These are phyloP conservation scores for Oryza glaberrima DNA, from an alignment of 176 grass and related monocot species.

Conservation along the genomic window DNA sequence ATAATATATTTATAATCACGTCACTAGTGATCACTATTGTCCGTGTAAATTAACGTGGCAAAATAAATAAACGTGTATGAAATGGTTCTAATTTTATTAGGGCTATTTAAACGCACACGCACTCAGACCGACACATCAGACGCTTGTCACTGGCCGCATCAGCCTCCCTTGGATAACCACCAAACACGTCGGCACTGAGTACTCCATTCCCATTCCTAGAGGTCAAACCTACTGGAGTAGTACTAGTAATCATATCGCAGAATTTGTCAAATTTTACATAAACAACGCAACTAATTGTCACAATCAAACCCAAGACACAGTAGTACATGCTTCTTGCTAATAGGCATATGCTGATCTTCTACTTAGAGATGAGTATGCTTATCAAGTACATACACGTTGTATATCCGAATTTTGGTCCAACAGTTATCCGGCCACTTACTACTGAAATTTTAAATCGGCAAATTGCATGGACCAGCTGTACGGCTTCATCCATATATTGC, in stretches of 20 bases:
- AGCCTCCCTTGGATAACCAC: constrained; percentile 21
- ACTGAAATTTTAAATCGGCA: neutral
- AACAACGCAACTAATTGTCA: neutral
- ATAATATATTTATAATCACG: neutral
- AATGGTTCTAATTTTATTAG: neutral
- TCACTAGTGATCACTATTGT: neutral
- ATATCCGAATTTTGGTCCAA: neutral
- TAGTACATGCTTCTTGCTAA: constrained; percentile 21
- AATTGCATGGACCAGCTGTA: neutral
- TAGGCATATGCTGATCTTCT: constrained; percentile 3
- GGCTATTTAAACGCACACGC: neutral
- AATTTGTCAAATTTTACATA: neutral
- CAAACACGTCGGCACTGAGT: constrained; percentile 16
- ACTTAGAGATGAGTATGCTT: neutral
- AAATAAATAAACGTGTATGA: neutral
- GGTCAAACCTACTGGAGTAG: neutral
- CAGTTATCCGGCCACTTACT: neutral
- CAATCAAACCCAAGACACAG: neutral
- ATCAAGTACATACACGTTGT: neutral
- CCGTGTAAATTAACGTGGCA: neutral
- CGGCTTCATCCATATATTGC: neutral
- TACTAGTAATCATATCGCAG: neutral
- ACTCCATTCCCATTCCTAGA: neutral
- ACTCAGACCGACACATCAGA: constrained; percentile 18
- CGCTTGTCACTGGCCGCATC: constrained; percentile 31